Evolutionary conservation across 2,329 filamentous ascomycete genomes (phyloP), one percentile per base, ranked within the genome.

Genomic region (Colletotrichum noveboracense): DNA sequence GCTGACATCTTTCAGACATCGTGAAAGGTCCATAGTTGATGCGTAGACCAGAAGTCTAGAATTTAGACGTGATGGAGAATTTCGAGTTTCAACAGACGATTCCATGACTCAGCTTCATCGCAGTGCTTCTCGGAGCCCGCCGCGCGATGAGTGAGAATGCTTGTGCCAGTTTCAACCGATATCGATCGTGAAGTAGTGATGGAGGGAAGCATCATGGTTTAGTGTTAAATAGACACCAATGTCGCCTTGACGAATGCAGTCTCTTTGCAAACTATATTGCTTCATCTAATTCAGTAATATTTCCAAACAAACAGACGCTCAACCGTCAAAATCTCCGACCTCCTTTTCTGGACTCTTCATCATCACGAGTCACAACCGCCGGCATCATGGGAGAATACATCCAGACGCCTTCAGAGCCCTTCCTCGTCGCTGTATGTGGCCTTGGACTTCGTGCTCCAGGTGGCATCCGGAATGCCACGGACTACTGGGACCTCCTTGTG

Each of bases 141-240:
- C 43, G 43, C 43, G 43, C n/a, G 43, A 52, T 13, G 43, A 18
- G n/a, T 18, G n/a, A 7, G 43, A 1, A 52, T 21, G 4, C 0
- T 21, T 3, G 10, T 1, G 10, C n/a, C 43, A 52, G 43, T 0
- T 21, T 52, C 10, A 18, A 21, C n/a, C 12, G n/a, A 2, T 0
- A n/a, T 52, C 5, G 6, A 52, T 52, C 43, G 43, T 21, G 43
- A 52, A 3, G 43, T 52, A 52, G 43, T 52, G 43, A 52, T 0
- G n/a, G 0, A 52, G 0, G n/a, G n/a, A 21, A 0, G n/a, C 43
- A 3, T 52, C 1, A 52, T 52, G 10, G 0, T 21, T 4, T 2
- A 21, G 4, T 13, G n/a, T 21, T 52, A 52, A 52, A 52, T 52
- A 52, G 12, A 52, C 43, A 21, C 3, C 43, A 52, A n/a, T 0